Evolutionary conservation across 331 rosid genomes (phyloP).

Genomic region (Cydonia oblonga): DNA sequence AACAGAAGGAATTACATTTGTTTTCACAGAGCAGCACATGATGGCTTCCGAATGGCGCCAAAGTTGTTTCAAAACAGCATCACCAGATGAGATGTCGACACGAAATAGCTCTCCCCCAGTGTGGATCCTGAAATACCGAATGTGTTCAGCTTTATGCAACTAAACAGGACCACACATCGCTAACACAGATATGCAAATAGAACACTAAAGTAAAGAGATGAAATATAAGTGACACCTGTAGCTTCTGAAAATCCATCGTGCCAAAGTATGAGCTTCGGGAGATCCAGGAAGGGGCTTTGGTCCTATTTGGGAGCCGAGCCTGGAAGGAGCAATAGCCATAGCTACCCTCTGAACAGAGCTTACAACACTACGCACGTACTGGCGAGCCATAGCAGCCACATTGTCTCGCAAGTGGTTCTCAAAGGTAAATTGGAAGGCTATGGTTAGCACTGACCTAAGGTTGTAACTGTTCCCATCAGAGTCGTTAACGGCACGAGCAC

Average conservation of each 20-base stretch:
- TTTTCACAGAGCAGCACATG: slow-evolving; percentile 83
- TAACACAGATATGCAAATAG: not conserved
- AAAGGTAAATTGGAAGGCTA: slow-evolving; percentile 85
- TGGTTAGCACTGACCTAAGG: slow-evolving; percentile 80
- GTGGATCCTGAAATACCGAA: slow-evolving; percentile 42
- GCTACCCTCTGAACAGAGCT: slow-evolving; percentile 96
- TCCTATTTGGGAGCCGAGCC: slow-evolving; percentile 45
- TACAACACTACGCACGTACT: slow-evolving; percentile 81
- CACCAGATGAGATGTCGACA: slow-evolving; percentile 43
- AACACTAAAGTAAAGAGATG: not conserved
- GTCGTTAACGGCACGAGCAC: slow-evolving; percentile 49
- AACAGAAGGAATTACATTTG: slow-evolving; percentile 34
- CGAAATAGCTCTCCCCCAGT: slow-evolving; percentile 62
- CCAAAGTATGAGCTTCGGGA: slow-evolving; percentile 88
- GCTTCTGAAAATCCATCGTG: slow-evolving; percentile 75
- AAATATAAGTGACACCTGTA: too few relatives aligned
- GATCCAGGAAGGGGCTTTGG: slow-evolving; percentile 76
- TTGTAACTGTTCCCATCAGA: slow-evolving; percentile 46
- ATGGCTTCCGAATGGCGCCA: slow-evolving; percentile 93
- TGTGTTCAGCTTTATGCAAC: not conserved
- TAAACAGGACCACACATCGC: too few relatives aligned
- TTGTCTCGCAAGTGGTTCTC: slow-evolving; percentile 78
- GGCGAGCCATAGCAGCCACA: slow-evolving; percentile 99
- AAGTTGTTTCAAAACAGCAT: slow-evolving; percentile 74
- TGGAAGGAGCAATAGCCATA: slow-evolving; percentile 89